Conservation (phyloP, 1,284 basidiomycete genomes). For the Wallemia mellicola region DNA sequence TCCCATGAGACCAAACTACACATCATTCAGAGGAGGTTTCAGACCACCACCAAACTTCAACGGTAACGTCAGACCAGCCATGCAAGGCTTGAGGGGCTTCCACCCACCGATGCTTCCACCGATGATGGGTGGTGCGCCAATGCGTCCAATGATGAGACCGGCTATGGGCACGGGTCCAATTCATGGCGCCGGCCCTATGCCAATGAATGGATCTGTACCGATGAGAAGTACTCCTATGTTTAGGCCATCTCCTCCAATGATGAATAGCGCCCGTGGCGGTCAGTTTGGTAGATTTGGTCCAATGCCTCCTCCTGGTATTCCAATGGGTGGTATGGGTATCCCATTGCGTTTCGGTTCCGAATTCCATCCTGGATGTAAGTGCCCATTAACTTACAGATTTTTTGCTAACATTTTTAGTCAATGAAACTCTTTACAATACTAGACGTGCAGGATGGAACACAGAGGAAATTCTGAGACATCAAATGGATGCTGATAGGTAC, state of each 20-base stretch:
- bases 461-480: slow-evolving; percentile 1
- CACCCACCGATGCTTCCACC: neutral
- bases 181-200: neutral
- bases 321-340: neutral
- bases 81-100: neutral
- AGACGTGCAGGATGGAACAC: neutral
- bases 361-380: slow-evolving; percentile 1
- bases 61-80: neutral
- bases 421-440: neutral
- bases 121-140: neutral
- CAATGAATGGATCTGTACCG: neutral
- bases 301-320: neutral
- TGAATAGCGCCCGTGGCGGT: neutral
- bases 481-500: neutral
- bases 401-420: neutral
- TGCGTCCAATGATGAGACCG: neutral
- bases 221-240: neutral
- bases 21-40: neutral
- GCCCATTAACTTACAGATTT: neutral
- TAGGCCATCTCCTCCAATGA: neutral
- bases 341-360: neutral
- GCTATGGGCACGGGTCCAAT: neutral
- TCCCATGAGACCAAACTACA: neutral
- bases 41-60: neutral
- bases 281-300: neutral